Percentiles rank a stretch among this genome's conserved stretches.
Evolutionary conservation across 768 basidiomycete genomes (phyloP).

Genomic region (Amanita muscaria): DNA sequence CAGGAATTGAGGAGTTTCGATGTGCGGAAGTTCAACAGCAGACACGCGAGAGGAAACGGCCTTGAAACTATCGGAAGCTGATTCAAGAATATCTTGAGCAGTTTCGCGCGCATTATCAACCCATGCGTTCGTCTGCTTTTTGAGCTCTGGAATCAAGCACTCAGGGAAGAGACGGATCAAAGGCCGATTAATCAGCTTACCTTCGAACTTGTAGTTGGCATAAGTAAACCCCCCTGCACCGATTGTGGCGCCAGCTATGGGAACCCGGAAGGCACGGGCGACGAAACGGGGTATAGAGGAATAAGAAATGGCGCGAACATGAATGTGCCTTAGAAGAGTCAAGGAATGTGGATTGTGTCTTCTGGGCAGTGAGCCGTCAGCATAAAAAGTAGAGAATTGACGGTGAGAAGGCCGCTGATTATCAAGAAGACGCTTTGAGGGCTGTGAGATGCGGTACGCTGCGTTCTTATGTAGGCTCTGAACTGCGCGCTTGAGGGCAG

Average conservation of each 20-base stretch:
- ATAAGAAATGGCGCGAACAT: conserved; percentile 75
- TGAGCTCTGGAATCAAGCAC: conserved; percentile 51
- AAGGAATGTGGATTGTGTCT: conserved; percentile 28
- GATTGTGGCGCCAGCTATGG: conserved; percentile 80
- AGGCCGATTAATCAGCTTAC: conserved; percentile 34
- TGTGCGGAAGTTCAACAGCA: conserved; percentile 44
- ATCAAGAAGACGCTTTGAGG: conserved; percentile 13
- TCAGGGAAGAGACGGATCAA: background rate
- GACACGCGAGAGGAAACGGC: conserved; percentile 51
- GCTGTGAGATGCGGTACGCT: background rate
- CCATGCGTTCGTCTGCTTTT: conserved; percentile 61
- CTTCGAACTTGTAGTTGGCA: conserved; percentile 95
- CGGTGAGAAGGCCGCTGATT: conserved; percentile 44
- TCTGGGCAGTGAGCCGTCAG: conserved; percentile 43
- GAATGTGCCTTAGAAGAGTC: conserved; percentile 50
- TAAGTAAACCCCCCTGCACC: conserved; percentile 90
- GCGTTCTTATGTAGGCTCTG: conserved; percentile 4
- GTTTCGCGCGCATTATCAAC: conserved; percentile 57
- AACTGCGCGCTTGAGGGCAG: background rate
- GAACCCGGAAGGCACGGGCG: conserved; percentile 79
- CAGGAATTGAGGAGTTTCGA: conserved; percentile 59
- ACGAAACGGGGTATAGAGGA: conserved; percentile 84
- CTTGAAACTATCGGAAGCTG: conserved; percentile 63
- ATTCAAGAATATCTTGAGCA: conserved; percentile 60
- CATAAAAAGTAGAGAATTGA: conserved; percentile 43